Evolutionary conservation across 2,329 filamentous ascomycete species (phyloP).

Genomic region (Verruconis gallopava): DNA sequence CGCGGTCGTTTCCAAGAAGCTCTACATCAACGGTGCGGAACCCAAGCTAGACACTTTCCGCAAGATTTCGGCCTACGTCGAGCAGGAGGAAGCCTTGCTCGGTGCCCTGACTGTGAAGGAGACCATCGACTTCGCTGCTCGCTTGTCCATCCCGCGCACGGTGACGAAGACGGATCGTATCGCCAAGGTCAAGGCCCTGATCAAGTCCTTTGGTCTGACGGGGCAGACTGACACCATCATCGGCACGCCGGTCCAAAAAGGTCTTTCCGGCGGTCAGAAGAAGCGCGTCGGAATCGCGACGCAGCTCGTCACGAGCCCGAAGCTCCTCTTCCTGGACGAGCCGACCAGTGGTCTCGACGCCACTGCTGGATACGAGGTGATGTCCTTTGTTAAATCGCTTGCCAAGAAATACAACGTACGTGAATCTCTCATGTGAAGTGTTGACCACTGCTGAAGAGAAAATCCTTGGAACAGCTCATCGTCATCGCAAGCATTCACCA

Average conservation of each 20-base stretch:
- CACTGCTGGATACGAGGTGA: constrained; percentile 10
- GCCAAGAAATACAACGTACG: constrained; percentile 10
- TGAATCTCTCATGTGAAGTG: too few relatives aligned
- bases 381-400: constrained; percentile 9
- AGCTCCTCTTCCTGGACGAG: constrained; percentile 64
- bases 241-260: constrained; percentile 71
- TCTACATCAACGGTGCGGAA: constrained; percentile 50
- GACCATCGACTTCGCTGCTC: constrained; percentile 65
- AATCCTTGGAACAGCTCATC: too few relatives aligned
- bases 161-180: not conserved
- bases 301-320: constrained; percentile 68
- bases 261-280: constrained; percentile 77
- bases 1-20: constrained; percentile 39
- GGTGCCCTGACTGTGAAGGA: constrained; percentile 70
- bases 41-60: constrained; percentile 45
- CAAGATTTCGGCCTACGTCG: constrained; percentile 62
- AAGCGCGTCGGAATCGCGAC: constrained; percentile 66
- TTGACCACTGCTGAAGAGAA: too few relatives aligned
- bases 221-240: constrained; percentile 58
- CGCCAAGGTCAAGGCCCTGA: constrained; percentile 47
- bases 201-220: constrained; percentile 60
- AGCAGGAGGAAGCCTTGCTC: constrained; percentile 77
- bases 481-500: constrained; percentile 11
- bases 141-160: constrained; percentile 42
- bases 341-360: constrained; percentile 56